Conservation (phyloP, 352 stramenopile species). For the Globisporangium nagaii region DNA sequence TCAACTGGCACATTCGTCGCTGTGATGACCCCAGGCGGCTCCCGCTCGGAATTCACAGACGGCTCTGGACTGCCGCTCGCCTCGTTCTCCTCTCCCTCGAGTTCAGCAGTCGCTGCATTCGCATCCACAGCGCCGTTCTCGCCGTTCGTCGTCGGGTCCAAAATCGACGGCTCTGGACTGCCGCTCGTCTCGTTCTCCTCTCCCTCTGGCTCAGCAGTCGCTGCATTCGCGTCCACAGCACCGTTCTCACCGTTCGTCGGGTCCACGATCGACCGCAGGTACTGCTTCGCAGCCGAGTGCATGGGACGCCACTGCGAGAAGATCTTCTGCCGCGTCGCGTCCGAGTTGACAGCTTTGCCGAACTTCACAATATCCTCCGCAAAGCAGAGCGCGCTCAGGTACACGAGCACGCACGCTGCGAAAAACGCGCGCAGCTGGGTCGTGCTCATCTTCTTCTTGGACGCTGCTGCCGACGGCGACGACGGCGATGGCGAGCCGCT, state of each 20-base stretch:
- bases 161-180: conserved; percentile 1
- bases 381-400: conserved; percentile 10
- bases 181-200: neutral
- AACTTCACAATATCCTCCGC: conserved; percentile 13
- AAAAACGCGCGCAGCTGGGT: conserved; percentile 14
- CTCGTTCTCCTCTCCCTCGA: neutral
- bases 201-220: neutral
- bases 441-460: conserved; percentile 13
- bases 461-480: neutral
- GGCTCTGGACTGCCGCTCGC: neutral
- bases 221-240: neutral
- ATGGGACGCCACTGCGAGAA: conserved; percentile 13
- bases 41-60: neutral
- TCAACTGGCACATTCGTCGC: too few species aligned
- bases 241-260: neutral
- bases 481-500: neutral
- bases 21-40: neutral
- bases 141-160: neutral
- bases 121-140: neutral
- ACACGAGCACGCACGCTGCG: conserved; percentile 14
- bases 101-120: neutral
- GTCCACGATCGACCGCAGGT: conserved; percentile 9
- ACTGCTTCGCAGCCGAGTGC: conserved; percentile 13
- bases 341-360: conserved; percentile 9
- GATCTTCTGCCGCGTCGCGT: conserved; percentile 10